Evolutionary conservation across 2,329 filamentous ascomycete genomes (phyloP), one percentile per base, ranked within the genome.

Genomic region (Colletotrichum trifolii): DNA sequence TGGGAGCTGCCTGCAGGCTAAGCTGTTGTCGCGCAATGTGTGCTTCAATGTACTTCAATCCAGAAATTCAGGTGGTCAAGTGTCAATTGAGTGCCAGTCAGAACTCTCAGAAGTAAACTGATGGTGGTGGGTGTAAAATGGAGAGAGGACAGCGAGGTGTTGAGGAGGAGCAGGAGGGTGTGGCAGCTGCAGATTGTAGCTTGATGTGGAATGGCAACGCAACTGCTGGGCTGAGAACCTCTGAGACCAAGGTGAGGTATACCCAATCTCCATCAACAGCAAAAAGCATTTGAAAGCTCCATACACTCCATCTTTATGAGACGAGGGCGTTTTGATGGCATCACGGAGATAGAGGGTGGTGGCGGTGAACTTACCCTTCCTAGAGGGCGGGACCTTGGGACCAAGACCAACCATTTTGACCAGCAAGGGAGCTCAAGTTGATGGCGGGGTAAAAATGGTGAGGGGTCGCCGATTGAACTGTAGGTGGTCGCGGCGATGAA

Each of bases 341-440:
- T 25, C 25, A 66, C 46, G 45, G 40, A 48, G 64, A 54, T 34
- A 52, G 66, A 52, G 61, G 64, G 67, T 64, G 59, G 64, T 67
- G 53, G 46, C 34, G n/a, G 33, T 17, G 17, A 68, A 85, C 88
- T 77, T 86, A 91, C 91, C 91, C 86, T 91, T 93, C 71, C 82
- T 79, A 72, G 80, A 81, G 71, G 81, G 81, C 69, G 81, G 81
- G 74, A 78, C 81, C 74, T 81, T 80, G 72, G 82, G 81, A 76
- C 82, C 82, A 68, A 84, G 76, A 69, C 81, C 81, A 71, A 84
- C 82, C 82, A 84, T 84, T 74, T 76, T 82, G 76, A 69, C 68
- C 54, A 25, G 25, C 25, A 25, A 25, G 72, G 61, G 67, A 43
- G 60, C 33, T 58, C 10, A 52, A 34, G 59, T 34, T 65, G 70